Evolutionary conservation across 768 basidiomycete genomes (phyloP), one percentile per base, ranked within the genome.

Genomic region (Cytidiella melzeri): DNA sequence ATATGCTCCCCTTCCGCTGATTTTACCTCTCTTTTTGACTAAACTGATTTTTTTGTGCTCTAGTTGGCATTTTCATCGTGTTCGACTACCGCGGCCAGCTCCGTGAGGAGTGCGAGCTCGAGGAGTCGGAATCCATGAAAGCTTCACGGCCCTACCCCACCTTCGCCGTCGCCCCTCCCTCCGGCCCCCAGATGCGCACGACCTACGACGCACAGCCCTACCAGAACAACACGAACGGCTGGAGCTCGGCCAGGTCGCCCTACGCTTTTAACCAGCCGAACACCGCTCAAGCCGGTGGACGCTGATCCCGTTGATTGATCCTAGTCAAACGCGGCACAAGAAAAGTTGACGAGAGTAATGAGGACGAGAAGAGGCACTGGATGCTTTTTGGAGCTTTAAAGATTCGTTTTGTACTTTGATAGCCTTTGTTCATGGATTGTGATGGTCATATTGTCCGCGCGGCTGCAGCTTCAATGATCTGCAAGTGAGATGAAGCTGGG

Each of bases 1-100:
- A 20, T 25, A 9, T 4, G 23, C 37, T 37, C 36, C 18, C 43
- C 28, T 40, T 23, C 36, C n/a, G n/a, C n/a, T n/a, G n/a, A n/a
- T n/a, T n/a, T n/a, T n/a, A n/a, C 40, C 23, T 25, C 27, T 13
- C 19, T 26, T 36, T 15, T 37, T 39, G 26, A 4, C 26, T 38
- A 34, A 39, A 30, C 9, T 47, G 52, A 20, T n/a, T n/a, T n/a
- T 27, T 50, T 44, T 13, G 48, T 26, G 36, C 36, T 52, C 48
- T 54, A 83, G 79, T 76, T 54, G 73, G 71, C 2, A 76, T 72
- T 61, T 63, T 79, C 52, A 70, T 81, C 45, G 73, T 78, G 12
- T 68, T 70, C 46, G 67, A 72, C 59, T 81, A 81, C 54, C 70
- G 73, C 21, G 68, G 73, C 23, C 78, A 83, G 60, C 67, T 81